Conservation (phyloP, 2,329 filamentous ascomycete species). For the Colletotrichum melonis region DNA sequence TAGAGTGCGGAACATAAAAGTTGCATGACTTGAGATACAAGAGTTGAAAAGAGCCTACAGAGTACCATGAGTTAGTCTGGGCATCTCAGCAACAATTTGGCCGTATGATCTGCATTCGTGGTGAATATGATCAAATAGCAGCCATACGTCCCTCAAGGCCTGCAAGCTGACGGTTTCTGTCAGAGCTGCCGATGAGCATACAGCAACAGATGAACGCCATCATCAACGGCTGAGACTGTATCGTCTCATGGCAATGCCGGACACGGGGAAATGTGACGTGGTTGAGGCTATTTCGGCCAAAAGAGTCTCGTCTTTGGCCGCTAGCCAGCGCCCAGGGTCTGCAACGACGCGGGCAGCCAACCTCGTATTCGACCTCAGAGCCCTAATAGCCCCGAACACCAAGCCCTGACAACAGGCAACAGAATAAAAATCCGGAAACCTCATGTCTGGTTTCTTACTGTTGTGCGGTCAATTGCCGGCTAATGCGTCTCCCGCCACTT, state of each 20-base stretch:
- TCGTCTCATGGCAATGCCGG: slow-evolving; percentile 7
- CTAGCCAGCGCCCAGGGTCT: slow-evolving; percentile 16
- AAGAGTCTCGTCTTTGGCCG: slow-evolving; percentile 5
- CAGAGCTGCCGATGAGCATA: slow-evolving; percentile 16
- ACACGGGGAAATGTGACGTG: slow-evolving; percentile 24
- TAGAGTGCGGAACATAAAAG: background rate
- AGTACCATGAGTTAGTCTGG: background rate
- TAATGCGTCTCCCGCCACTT: slow-evolving; percentile 3
- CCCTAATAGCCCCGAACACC: background rate
- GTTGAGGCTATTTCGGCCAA: slow-evolving; percentile 26
- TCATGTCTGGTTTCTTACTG: background rate
- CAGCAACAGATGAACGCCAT: background rate
- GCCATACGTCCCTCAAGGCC: background rate
- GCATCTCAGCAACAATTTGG: background rate
- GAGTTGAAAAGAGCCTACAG: background rate
- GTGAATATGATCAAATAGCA: background rate
- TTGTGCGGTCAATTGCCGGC: background rate
- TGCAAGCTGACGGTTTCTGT: background rate
- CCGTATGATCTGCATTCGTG: background rate
- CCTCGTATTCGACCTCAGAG: slow-evolving; percentile 25
- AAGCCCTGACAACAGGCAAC: slow-evolving; percentile 23
- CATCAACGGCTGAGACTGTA: slow-evolving; percentile 5
- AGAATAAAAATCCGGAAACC: slow-evolving; percentile 23
- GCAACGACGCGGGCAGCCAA: slow-evolving; percentile 6
- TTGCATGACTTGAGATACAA: background rate